Conservation (phyloP, 768 basidiomycete species). For the Pulveroboletus sp. region DNA sequence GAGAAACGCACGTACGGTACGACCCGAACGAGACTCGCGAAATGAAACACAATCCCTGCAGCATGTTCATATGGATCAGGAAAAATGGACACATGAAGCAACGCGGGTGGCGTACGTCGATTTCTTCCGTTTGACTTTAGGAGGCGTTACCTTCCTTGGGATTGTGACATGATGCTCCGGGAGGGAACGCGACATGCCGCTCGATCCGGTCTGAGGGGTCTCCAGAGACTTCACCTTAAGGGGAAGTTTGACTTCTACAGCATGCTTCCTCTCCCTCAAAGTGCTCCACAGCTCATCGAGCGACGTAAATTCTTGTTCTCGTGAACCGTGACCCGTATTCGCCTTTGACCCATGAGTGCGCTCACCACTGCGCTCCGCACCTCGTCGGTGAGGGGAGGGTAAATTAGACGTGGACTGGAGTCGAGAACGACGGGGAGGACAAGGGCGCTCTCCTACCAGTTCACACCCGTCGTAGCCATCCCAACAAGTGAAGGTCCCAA, state of each 20-base stretch:
- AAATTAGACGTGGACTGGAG: constrained; percentile 19
- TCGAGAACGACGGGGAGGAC: constrained; percentile 20
- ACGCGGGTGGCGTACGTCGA: constrained; percentile 54
- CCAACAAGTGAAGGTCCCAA: constrained; percentile 33
- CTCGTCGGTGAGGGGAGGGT: constrained; percentile 10
- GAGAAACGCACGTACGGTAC: constrained; percentile 36
- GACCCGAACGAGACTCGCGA: constrained; percentile 68
- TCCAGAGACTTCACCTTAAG: constrained; percentile 71
- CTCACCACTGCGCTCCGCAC: constrained; percentile 18
- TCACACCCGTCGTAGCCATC: constrained; percentile 30
- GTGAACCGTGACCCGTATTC: constrained; percentile 10
- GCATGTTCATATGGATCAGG: constrained; percentile 17
- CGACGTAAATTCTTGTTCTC: constrained; percentile 27
- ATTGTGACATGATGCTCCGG: constrained; percentile 23
- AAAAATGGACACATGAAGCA: constrained; percentile 3
- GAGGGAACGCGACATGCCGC: constrained; percentile 18
- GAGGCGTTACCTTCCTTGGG: constrained; percentile 29
- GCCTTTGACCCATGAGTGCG: constrained; percentile 19
- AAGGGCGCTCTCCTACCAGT: constrained; percentile 18
- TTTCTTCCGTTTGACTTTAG: constrained; percentile 53
- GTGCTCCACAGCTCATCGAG: constrained; percentile 64
- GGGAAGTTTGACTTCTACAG: constrained; percentile 61
- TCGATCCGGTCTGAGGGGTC: constrained; percentile 22
- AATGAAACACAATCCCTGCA: constrained; percentile 52
- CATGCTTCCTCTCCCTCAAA: constrained; percentile 61